phyloP scores from a whole-genome alignment of 1,284 basidiomycete species.

The Sanghuangporus sanghuang region DNA sequence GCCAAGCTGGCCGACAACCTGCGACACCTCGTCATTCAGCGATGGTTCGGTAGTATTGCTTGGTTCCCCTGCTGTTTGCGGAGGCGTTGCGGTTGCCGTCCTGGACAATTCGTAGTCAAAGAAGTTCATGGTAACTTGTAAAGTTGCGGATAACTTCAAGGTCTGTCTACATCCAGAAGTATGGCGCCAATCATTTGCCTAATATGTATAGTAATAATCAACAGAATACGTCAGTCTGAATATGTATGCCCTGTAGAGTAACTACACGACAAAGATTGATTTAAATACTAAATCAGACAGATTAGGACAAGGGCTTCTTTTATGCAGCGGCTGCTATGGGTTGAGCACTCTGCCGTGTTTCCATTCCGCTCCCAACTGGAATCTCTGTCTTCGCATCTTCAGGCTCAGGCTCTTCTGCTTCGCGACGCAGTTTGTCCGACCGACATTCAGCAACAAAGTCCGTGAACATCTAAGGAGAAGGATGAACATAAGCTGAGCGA shows the following conservation, averaged over 20 bases:
- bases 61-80: slow-evolving; percentile 27
- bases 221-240: no score
- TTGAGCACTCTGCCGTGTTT: slow-evolving; percentile 20
- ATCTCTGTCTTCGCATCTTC: slow-evolving; percentile 12
- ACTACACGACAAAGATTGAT: no score
- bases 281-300: no score
- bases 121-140: slow-evolving; percentile 55
- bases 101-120: slow-evolving; percentile 57
- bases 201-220: neutral
- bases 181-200: neutral
- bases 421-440: slow-evolving; percentile 38
- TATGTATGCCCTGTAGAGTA: no score
- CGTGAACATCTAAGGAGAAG: slow-evolving; percentile 71
- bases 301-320: neutral
- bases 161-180: neutral
- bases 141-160: neutral
- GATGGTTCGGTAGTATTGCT: slow-evolving; percentile 43
- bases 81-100: slow-evolving; percentile 42
- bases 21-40: slow-evolving; percentile 80
- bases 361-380: slow-evolving; percentile 25
- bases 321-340: slow-evolving; percentile 25
- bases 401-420: slow-evolving; percentile 16
- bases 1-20: slow-evolving; percentile 81
- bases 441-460: slow-evolving; percentile 84
- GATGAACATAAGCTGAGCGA: neutral